Conservation (phyloP, 2,329 filamentous ascomycete species). For the Diaporthe amygdali region DNA sequence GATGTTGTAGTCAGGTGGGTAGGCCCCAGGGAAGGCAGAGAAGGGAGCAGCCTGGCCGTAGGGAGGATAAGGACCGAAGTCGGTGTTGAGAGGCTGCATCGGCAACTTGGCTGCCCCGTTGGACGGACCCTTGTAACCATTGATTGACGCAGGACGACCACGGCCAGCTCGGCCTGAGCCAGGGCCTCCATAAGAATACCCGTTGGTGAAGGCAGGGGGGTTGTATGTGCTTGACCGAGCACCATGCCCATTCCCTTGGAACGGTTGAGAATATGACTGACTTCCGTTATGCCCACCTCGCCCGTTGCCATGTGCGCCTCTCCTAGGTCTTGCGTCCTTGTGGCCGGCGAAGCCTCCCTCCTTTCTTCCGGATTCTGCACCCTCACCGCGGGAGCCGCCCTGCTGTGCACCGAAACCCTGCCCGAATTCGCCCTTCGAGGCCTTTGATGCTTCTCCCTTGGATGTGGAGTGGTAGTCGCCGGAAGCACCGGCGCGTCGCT, state of each 20-base stretch:
- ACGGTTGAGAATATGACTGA: constrained; percentile 16
- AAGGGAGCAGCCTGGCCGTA: constrained; percentile 52
- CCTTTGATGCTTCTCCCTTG: constrained; percentile 22
- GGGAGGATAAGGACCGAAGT: constrained; percentile 43
- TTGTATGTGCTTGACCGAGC: constrained; percentile 21
- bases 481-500: constrained; percentile 16
- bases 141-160: constrained; percentile 31
- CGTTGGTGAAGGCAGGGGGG: neutral
- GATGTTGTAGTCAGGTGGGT: constrained; percentile 27
- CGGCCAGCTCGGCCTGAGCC: constrained; percentile 45
- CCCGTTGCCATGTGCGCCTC: constrained; percentile 20
- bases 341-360: constrained; percentile 21
- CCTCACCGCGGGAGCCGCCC: constrained; percentile 5
- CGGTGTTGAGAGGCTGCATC: constrained; percentile 37
- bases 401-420: constrained; percentile 4
- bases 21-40: constrained; percentile 52
- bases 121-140: constrained; percentile 20
- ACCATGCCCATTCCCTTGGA: constrained; percentile 23
- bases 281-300: constrained; percentile 24
- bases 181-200: constrained; percentile 17
- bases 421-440: constrained; percentile 14
- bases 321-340: constrained; percentile 20
- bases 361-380: constrained; percentile 19
- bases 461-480: constrained; percentile 15
- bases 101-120: constrained; percentile 33